phyloP scores from a whole-genome alignment of 345 rosid species.

The Dipteronia dyeriana region DNA sequence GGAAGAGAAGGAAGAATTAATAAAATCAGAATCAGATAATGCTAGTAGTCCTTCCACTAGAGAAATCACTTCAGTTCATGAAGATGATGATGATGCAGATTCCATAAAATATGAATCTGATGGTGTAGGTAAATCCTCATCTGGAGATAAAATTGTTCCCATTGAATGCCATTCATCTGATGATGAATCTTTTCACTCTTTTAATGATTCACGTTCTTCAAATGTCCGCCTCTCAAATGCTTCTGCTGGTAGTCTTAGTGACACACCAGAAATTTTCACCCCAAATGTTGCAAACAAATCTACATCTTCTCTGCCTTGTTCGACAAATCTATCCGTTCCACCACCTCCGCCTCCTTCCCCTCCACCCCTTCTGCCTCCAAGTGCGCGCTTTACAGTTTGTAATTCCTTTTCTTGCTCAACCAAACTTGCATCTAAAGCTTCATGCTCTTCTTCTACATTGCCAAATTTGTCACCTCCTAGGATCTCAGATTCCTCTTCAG shows the following conservation, averaged over 20 bases:
- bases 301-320: slow-evolving; percentile 26
- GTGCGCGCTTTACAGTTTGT: not conserved
- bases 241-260: slow-evolving; percentile 49
- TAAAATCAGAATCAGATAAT: slow-evolving; percentile 44
- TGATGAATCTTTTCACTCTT: slow-evolving; percentile 87
- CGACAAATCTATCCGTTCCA: slow-evolving; percentile 31
- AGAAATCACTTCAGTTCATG: slow-evolving; percentile 68
- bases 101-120: slow-evolving; percentile 42
- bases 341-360: slow-evolving; percentile 45
- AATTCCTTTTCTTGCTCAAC: slow-evolving; percentile 19
- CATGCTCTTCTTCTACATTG: slow-evolving; percentile 29
- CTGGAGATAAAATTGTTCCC: slow-evolving; percentile 34
- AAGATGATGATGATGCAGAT: slow-evolving; percentile 43
- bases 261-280: slow-evolving; percentile 35
- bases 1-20: slow-evolving; percentile 31
- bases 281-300: slow-evolving; percentile 25
- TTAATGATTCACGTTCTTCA: slow-evolving; percentile 56
- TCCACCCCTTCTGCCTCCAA: slow-evolving; percentile 33
- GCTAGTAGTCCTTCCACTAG: slow-evolving; percentile 59
- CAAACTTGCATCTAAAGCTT: slow-evolving; percentile 25
- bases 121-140: slow-evolving; percentile 30
- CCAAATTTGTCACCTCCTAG: slow-evolving; percentile 33
- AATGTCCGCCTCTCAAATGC: slow-evolving; percentile 58
- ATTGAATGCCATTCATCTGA: slow-evolving; percentile 58
- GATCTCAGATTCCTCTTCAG: slow-evolving; percentile 30